Percentiles rank a stretch among this genome's conserved stretches.
phyloP scores from a whole-genome alignment of 345 rosid genomes.

The Brassica carinata region DNA sequence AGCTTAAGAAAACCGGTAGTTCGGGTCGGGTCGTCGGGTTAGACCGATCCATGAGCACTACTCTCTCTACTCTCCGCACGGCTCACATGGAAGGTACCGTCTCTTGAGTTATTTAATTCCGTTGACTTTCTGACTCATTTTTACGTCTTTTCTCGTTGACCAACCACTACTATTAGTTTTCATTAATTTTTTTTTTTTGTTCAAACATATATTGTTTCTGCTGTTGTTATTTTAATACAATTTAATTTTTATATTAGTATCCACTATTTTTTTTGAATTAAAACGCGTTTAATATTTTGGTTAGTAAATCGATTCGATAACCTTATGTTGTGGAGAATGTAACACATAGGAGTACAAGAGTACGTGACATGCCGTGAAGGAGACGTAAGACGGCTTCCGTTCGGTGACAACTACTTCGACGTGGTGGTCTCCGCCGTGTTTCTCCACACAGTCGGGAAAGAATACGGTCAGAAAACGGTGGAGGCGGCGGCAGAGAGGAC shows the following conservation, averaged over 20 bases:
- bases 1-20: conserved; percentile 91
- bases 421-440: conserved; percentile 90
- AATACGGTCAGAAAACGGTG: conserved; percentile 81
- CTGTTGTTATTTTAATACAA: neutral
- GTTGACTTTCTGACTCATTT: conserved; percentile 23
- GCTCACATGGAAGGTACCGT: conserved; percentile 80
- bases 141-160: conserved; percentile 19
- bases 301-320: neutral
- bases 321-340: neutral
- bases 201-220: no score
- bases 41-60: conserved; percentile 74
- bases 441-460: conserved; percentile 83
- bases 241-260: neutral
- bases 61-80: conserved; percentile 86
- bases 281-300: neutral
- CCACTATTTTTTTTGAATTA: neutral
- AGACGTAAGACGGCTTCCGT: conserved; percentile 81
- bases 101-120: neutral
- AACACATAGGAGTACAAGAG: conserved; percentile 73
- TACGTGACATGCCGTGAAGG: conserved; percentile 95
- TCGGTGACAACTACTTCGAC: conserved; percentile 81
- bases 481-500: conserved; percentile 91
- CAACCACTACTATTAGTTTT: neutral
- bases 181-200: neutral
- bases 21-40: conserved; percentile 95